A percentile compares a stretch with the other conserved stretches of the same genome.
Evolutionary conservation across 192 early-diverging fungal genomes (phyloP).

Genomic region (Mortierella antarctica): DNA sequence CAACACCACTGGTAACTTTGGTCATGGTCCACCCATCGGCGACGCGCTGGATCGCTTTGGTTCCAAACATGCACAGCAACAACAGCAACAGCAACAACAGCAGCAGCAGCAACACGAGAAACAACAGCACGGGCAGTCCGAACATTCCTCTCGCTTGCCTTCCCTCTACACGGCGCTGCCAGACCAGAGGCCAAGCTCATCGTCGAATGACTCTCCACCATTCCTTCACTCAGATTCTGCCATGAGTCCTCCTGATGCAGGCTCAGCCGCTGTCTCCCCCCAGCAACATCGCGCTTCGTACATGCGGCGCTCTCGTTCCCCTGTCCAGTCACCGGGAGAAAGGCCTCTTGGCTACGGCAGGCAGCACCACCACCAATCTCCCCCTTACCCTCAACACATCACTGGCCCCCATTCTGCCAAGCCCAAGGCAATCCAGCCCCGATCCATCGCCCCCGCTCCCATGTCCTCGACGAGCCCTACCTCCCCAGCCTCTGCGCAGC

Average conservation of each 20-base stretch:
- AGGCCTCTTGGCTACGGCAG: constrained; percentile 15
- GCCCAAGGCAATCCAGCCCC: constrained; percentile 43
- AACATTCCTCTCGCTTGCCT: constrained; percentile 30
- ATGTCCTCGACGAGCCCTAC: not conserved
- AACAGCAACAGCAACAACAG: constrained; percentile 15
- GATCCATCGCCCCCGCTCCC: constrained; percentile 50
- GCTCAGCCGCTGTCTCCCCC: not conserved
- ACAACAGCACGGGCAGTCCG: constrained; percentile 18
- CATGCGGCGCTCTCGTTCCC: constrained; percentile 25
- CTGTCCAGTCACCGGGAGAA: constrained; percentile 23
- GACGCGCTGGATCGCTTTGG: constrained; percentile 36
- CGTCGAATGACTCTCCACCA: constrained; percentile 13
- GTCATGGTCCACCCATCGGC: constrained; percentile 45
- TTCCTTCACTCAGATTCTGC: constrained; percentile 14
- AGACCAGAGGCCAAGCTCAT: constrained; percentile 22
- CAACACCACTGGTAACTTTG: constrained; percentile 51
- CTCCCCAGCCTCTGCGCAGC: constrained; percentile 23
- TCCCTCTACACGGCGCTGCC: constrained; percentile 40
- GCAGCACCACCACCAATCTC: not conserved
- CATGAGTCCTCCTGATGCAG: constrained; percentile 11
- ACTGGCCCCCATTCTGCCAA: constrained; percentile 4
- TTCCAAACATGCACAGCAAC: constrained; percentile 21
- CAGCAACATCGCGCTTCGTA: constrained; percentile 9
- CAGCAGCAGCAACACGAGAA: constrained; percentile 43
- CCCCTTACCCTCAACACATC: not conserved